Base-by-base conservation (phyloP, 176 grass and related monocot species). In the Neostapfia colusana region DNA sequence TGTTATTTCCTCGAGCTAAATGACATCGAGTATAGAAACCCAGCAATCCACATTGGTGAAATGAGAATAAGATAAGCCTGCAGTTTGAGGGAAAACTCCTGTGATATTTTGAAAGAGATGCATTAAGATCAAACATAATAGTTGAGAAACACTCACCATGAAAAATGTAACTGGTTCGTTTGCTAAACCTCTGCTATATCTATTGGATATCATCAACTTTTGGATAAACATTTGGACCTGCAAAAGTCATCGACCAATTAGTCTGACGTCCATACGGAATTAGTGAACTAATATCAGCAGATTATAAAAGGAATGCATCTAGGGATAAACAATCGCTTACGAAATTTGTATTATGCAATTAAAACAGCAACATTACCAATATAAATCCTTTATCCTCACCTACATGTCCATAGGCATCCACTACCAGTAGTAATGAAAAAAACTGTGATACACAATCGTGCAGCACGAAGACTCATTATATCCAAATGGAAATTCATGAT, bases 191-290 rank as follows among this genome's bases (percentile, higher is more conserved):
- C 76, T 71, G 55, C 76, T 92, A 35, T 84, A 86, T 58, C 38
- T 76, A 65, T 92, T 86, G 72, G 87, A 86, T 86, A 74, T 35
- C 80, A 92, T 74, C 23, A 14, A 25, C 53, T 81, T 54, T 65
- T 77, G 41, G 11, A 92, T 36, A 58, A 74, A 41, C 10, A 73
- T 3, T 81, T 92, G 86, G 24, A 89, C 66, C 90, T 92, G 49
- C 64, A 72, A 43, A 77, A 66, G 16, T 31, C 43, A 77, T 49
- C 10, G 36, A 71, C 4, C 5, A 86, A 38, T 77, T 21, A 82
- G 27, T 58, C 54, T 21, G 25, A 25, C 16, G 17, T 65, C 43
- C 40, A 72, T 31, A 55, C 0, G 1, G 56, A 60, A 28, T 35
- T 36, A 76, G 24, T 84, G 35, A 77, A 53, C 6, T 23, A 10